Conservation (phyloP, 768 basidiomycete species). For the Tricholoma hemisulphureum region DNA sequence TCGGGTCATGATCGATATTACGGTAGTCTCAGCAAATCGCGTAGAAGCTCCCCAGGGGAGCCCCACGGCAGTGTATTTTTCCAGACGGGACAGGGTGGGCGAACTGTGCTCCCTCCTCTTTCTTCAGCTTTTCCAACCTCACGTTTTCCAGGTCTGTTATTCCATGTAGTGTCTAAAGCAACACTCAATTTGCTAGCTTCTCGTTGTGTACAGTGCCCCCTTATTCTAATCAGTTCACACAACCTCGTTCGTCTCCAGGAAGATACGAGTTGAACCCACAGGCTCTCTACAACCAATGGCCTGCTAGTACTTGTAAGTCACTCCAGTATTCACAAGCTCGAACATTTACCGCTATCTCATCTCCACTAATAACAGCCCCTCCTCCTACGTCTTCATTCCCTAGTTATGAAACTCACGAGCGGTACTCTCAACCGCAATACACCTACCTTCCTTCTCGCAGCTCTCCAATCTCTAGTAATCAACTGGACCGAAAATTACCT, state of each 20-base stretch:
- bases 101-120: conserved; percentile 85
- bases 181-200: conserved; percentile 57
- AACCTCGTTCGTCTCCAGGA: conserved; percentile 62
- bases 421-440: conserved; percentile 50
- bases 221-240: conserved; percentile 53
- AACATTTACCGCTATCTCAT: conserved; percentile 33
- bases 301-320: conserved; percentile 35
- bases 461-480: conserved; percentile 46
- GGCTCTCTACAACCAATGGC: conserved; percentile 48
- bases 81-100: conserved; percentile 84
- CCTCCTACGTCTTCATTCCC: conserved; percentile 46
- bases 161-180: conserved; percentile 49
- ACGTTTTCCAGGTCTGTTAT: conserved; percentile 86
- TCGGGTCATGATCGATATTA: conserved; percentile 72
- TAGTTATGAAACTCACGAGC: conserved; percentile 59
- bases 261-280: conserved; percentile 57
- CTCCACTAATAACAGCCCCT: conserved; percentile 40
- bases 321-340: conserved; percentile 6
- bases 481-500: conserved; percentile 57
- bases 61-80: conserved; percentile 61
- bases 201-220: conserved; percentile 54
- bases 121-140: conserved; percentile 83
- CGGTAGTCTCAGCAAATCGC: conserved; percentile 59
- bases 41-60: conserved; percentile 70
- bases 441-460: conserved; percentile 48